phyloP scores from a whole-genome alignment of 805 yeast genomes.

The Monosporozyma aerobia region DNA sequence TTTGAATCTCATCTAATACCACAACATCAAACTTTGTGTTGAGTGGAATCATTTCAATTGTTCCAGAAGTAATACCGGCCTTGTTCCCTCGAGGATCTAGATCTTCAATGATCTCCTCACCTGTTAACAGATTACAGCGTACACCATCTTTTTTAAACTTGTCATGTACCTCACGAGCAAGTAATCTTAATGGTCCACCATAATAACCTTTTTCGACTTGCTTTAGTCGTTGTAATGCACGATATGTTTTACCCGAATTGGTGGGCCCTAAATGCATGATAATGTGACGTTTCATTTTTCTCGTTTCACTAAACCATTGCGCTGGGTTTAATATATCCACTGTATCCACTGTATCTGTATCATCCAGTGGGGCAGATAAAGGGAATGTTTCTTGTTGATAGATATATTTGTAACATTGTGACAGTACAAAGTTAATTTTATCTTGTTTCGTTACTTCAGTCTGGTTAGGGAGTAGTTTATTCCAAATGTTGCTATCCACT shows the following conservation, averaged over 20 bases:
- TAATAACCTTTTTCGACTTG: constrained; percentile 67
- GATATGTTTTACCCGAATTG: constrained; percentile 88
- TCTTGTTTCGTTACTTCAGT: constrained; percentile 1
- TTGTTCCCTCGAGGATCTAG: constrained; percentile 58
- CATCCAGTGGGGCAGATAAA: background rate
- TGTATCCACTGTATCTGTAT: constrained; percentile 11
- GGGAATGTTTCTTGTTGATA: constrained; percentile 22
- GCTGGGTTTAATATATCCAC: constrained; percentile 50
- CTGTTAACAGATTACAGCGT: constrained; percentile 80
- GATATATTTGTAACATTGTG: constrained; percentile 13
- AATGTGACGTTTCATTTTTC: constrained; percentile 67
- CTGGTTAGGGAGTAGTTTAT: background rate
- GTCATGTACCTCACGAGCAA: constrained; percentile 88
- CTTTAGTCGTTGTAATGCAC: constrained; percentile 63
- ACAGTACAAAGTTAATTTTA: constrained; percentile 12
- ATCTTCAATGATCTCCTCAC: constrained; percentile 83
- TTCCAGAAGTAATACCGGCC: constrained; percentile 77
- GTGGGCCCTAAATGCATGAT: constrained; percentile 98
- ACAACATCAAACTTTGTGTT: constrained; percentile 68
- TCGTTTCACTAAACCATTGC: constrained; percentile 79
- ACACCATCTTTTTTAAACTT: constrained; percentile 58
- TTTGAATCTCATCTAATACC: constrained; percentile 91
- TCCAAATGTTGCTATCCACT: background rate
- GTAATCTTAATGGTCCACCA: constrained; percentile 87
- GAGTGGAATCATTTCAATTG: constrained; percentile 86